A percentile compares a stretch with the other conserved stretches of the same genome.
Evolutionary conservation across 2,329 filamentous ascomycete genomes (phyloP).

Genomic region (Cordyceps tenuipes): DNA sequence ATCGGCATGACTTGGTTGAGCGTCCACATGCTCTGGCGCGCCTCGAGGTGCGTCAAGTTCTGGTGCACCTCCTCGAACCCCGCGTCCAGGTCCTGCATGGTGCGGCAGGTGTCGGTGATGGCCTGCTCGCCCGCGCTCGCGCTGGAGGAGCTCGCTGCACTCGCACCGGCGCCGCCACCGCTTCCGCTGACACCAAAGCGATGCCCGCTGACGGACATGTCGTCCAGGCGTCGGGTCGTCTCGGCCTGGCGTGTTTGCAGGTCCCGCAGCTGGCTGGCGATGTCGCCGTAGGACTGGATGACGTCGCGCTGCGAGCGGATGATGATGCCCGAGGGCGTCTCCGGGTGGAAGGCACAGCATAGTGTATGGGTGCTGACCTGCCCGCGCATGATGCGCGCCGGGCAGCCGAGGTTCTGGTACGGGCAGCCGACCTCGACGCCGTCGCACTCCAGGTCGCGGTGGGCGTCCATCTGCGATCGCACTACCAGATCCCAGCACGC

Average conservation of each 20-base stretch:
- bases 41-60: slow-evolving; percentile 49
- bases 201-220: slow-evolving; percentile 32
- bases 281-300: slow-evolving; percentile 33
- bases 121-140: slow-evolving; percentile 27
- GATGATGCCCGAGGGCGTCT: slow-evolving; percentile 43
- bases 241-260: slow-evolving; percentile 27
- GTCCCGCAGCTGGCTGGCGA: slow-evolving; percentile 28
- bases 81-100: slow-evolving; percentile 35
- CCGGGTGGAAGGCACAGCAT: slow-evolving; percentile 42
- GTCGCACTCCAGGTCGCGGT: slow-evolving; percentile 40
- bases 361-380: slow-evolving; percentile 37
- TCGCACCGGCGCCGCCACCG: no score
- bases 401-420: slow-evolving; percentile 30
- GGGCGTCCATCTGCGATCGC: slow-evolving; percentile 37
- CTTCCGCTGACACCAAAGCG: not conserved
- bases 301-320: slow-evolving; percentile 40
- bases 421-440: slow-evolving; percentile 43
- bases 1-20: slow-evolving; percentile 54
- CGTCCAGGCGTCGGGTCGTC: slow-evolving; percentile 24
- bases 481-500: slow-evolving; percentile 39
- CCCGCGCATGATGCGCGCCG: slow-evolving; percentile 25
- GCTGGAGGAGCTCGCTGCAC: not conserved
- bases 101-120: slow-evolving; percentile 37
- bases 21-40: slow-evolving; percentile 51
- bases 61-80: slow-evolving; percentile 49